These are phyloP conservation scores for Trypanosoma brucei DNA, from an alignment of 208 protist species.

Conservation along the genomic window DNA sequence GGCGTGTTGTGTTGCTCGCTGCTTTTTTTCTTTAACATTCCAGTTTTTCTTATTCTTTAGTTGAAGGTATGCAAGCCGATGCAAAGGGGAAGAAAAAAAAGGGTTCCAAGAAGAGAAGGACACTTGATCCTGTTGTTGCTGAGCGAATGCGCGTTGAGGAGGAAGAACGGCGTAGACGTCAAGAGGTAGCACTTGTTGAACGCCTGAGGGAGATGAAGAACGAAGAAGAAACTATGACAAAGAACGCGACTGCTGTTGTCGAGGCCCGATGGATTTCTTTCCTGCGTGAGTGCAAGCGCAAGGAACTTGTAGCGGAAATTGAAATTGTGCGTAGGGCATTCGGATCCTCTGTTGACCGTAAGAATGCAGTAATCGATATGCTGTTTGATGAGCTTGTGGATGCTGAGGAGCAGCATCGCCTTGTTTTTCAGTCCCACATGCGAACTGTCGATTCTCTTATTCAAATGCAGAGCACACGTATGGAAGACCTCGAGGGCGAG, in stretches of 20 bases:
- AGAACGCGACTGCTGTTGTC: conserved; percentile 39
- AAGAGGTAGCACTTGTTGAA: conserved; percentile 65
- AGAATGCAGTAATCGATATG: conserved; percentile 89
- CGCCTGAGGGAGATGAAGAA: conserved; percentile 73
- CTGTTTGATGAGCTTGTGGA: conserved; percentile 89
- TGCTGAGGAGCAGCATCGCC: conserved; percentile 91
- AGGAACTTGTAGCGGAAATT: conserved; percentile 88
- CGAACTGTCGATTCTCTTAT: conserved; percentile 88
- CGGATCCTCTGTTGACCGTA: conserved; percentile 89
- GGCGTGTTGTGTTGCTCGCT: background rate
- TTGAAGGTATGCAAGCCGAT: background rate
- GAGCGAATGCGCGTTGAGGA: conserved; percentile 73
- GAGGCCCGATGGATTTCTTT: conserved; percentile 88
- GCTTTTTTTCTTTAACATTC: conserved; percentile 1
- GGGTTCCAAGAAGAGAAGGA: conserved; percentile 31
- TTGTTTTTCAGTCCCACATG: conserved; percentile 89
- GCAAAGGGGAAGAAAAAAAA: conserved; percentile 22
- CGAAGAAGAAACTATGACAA: conserved; percentile 73
- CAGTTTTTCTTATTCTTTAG: background rate
- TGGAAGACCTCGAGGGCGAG: conserved; percentile 78
- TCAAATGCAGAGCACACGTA: conserved; percentile 79
- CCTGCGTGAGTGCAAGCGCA: conserved; percentile 90
- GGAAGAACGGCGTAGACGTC: conserved; percentile 57
- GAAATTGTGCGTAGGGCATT: conserved; percentile 88
- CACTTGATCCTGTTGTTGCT: conserved; percentile 44